These are phyloP conservation scores for Galeopsis tetrahit DNA, from an alignment of 257 asterid genomes.

Conservation along the genomic window DNA sequence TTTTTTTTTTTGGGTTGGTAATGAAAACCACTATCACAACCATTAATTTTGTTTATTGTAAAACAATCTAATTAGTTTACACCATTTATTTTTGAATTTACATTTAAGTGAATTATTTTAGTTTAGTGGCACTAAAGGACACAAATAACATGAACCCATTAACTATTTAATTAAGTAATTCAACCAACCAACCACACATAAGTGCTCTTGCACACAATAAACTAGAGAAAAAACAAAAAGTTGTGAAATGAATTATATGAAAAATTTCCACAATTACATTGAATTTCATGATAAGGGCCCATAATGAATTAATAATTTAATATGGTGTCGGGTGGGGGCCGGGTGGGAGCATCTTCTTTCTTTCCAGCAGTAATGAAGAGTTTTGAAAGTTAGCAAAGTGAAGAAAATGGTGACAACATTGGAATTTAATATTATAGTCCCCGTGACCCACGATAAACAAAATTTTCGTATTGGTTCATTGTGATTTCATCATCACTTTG, in stretches of 20 bases:
- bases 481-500: constrained; percentile 31
- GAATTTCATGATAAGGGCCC: constrained; percentile 29
- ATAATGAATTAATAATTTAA: not conserved
- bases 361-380: not conserved
- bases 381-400: constrained; percentile 14
- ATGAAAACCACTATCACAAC: no score
- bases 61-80: no score
- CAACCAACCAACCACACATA: not conserved
- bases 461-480: constrained; percentile 5
- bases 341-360: not conserved
- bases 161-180: not conserved
- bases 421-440: constrained; percentile 11
- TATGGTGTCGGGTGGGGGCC: not conserved
- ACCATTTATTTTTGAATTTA: no score
- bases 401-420: constrained; percentile 8
- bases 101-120: no score
- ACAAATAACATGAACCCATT: no score
- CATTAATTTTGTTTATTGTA: no score
- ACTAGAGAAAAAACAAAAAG: not conserved
- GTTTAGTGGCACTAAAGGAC: no score
- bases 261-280: not conserved
- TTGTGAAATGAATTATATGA: not conserved
- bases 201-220: not conserved
- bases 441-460: not conserved
- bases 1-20: no score